These are phyloP conservation scores for Rhodocollybia butyracea DNA, from an alignment of 768 basidiomycete genomes.

Conservation along the genomic window DNA sequence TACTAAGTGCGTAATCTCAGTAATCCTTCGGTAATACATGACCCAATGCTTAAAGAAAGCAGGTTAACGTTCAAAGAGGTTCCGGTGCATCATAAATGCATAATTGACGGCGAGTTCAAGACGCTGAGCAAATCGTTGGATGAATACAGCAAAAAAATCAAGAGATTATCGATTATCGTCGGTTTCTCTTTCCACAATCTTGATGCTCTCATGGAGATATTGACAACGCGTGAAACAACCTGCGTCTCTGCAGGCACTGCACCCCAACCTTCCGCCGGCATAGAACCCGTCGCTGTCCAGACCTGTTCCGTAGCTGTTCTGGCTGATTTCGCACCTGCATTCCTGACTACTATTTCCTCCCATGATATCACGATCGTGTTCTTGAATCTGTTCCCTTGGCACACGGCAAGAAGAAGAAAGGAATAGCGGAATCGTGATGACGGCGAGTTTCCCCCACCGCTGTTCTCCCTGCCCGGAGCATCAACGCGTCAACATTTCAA, in stretches of 20 bases:
- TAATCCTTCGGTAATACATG: neutral
- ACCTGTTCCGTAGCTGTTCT: neutral
- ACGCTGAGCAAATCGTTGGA: slow-evolving; percentile 3
- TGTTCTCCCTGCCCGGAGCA: too few species aligned
- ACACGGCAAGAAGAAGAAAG: too few species aligned
- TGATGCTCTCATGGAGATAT: neutral
- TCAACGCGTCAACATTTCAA: too few species aligned
- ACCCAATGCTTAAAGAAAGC: slow-evolving; percentile 17
- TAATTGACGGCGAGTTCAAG: slow-evolving; percentile 8
- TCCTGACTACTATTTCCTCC: neutral
- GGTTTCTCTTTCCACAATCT: neutral
- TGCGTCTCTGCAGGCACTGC: neutral
- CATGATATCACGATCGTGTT: neutral
- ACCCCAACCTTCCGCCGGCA: neutral
- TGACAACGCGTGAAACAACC: neutral
- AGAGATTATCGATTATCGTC: slow-evolving; percentile 8
- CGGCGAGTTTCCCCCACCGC: too few species aligned
- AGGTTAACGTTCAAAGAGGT: slow-evolving; percentile 21
- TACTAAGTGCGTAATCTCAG: neutral
- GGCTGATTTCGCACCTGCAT: slow-evolving; percentile 4
- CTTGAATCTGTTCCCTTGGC: neutral
- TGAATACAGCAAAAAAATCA: slow-evolving; percentile 6
- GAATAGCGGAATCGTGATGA: too few species aligned
- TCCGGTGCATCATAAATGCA: neutral
- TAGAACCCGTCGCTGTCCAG: too few species aligned